Evolutionary conservation across 331 rosid genomes (phyloP), one percentile per base, ranked within the genome.

Genomic region (Prunus yedoensis): DNA sequence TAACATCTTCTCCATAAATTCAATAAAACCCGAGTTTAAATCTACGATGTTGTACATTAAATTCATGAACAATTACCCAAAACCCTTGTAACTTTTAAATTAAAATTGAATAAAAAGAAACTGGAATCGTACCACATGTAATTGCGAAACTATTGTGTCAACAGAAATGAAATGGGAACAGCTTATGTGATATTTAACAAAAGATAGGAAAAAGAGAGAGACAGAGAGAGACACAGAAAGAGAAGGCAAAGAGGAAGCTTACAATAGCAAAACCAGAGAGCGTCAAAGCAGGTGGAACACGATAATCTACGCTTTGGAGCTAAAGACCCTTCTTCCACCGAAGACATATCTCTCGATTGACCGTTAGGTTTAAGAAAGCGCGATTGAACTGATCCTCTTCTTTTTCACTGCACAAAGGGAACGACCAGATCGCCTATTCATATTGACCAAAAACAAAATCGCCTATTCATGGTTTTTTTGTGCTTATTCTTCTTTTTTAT

Each of bases 181-280:
- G 8, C 38, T 35, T 35, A 35, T 1, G 43, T 38, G 43, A 38
- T 38, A 38, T 38, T 38, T 38, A 7, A 38, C 43, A 38, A 38
- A 8, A 38, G 43, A 38, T 6, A 38, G 43, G 43, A 7, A 1
- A 35, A 1, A 38, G 43, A 38, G 9, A 38, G 43, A 0, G 43
- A 38, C 9, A 38, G 43, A 8, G 16, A 25, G 25, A 25, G 25
- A 25, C 1, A 25, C 25, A 30, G 30, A 16, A 32, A 69, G 49
- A 13, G 68, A 46, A 32, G 56, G 23, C 32, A 23, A n/a, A 13
- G 46, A 2, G 54, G 59, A 38, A 46, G 13, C 63, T 52, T 93
- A 89, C 97, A 87, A 71, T 94, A 94, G 86, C 98, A 94, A 86
- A 94, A 94, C 93, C 90, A 87, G 62, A 94, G 88, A 63, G 96